These are phyloP conservation scores for Pseudozyma pruni DNA, from an alignment of 1,284 basidiomycete genomes.

Conservation along the genomic window DNA sequence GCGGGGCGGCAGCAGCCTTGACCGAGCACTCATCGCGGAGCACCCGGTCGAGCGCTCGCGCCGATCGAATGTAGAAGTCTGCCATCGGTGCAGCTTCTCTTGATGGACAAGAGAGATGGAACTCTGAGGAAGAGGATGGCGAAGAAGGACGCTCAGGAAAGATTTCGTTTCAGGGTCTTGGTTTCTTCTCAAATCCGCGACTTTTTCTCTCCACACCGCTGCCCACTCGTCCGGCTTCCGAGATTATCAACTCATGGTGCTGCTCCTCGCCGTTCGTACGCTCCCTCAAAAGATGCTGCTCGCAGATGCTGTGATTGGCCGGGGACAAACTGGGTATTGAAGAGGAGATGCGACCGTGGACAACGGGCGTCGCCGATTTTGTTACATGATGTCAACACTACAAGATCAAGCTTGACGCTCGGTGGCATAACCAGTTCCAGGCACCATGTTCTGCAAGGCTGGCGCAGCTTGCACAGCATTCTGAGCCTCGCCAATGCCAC, in stretches of 20 bases:
- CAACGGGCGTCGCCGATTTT: neutral
- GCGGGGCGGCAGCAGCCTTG: conserved; percentile 47
- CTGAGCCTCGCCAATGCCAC: conserved; percentile 1
- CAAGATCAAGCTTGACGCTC: conserved; percentile 9
- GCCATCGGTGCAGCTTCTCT: conserved; percentile 29
- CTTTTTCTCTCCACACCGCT: too few relatives aligned
- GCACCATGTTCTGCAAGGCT: conserved; percentile 32
- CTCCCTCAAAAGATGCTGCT: neutral
- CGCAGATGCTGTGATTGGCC: too few relatives aligned
- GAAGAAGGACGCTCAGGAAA: too few relatives aligned
- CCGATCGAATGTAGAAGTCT: conserved; percentile 61
- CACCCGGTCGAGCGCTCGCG: conserved; percentile 50
- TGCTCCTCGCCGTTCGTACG: too few relatives aligned
- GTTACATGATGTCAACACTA: too few relatives aligned
- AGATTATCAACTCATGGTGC: too few relatives aligned
- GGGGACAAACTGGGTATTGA: conserved; percentile 10
- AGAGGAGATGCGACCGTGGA: conserved; percentile 4
- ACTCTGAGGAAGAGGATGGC: too few relatives aligned
- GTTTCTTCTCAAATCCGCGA: neutral
- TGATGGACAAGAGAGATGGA: too few relatives aligned
- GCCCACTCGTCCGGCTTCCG: too few relatives aligned
- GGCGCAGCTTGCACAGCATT: conserved; percentile 24
- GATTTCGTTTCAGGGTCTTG: too few relatives aligned
- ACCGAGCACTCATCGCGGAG: conserved; percentile 54
- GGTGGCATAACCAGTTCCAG: conserved; percentile 29